These are phyloP conservation scores for Hura crepitans DNA, from an alignment of 441 rosid species.

Conservation along the genomic window DNA sequence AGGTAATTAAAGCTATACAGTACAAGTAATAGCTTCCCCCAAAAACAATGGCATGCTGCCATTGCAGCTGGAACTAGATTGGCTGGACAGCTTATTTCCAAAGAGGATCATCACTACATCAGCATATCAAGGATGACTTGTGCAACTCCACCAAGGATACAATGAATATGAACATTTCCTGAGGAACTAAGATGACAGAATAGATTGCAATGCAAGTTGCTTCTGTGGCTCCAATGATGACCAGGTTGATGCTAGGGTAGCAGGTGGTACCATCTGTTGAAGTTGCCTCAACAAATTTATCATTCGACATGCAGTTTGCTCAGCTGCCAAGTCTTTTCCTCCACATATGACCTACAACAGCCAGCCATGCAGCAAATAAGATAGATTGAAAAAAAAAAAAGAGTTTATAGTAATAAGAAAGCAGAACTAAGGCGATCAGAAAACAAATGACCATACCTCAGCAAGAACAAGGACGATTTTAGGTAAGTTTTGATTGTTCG, in stretches of 20 bases:
- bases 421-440: not conserved
- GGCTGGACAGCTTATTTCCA: not conserved
- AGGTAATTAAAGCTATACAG: not conserved
- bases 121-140: not conserved
- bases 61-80: not conserved
- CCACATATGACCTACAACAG: constrained; percentile 52
- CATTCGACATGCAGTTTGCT: constrained; percentile 73
- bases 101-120: not conserved
- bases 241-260: constrained; percentile 88
- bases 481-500: constrained; percentile 78
- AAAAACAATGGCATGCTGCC: constrained; percentile 8
- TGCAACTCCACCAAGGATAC: not conserved
- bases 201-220: constrained; percentile 78
- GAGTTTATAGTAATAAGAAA: not conserved
- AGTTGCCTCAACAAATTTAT: constrained; percentile 71
- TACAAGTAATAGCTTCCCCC: not conserved
- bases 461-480: constrained; percentile 83
- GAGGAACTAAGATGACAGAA: constrained; percentile 58
- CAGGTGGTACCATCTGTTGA: constrained; percentile 76
- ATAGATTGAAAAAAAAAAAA: not conserved
- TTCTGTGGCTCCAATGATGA: constrained; percentile 86
- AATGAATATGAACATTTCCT: not conserved
- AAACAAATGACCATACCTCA: constrained; percentile 34
- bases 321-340: constrained; percentile 78
- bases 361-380: constrained; percentile 12